Evolutionary conservation across 78 protist species (phyloP).

Genomic region (Creolimax fragrantissima): DNA sequence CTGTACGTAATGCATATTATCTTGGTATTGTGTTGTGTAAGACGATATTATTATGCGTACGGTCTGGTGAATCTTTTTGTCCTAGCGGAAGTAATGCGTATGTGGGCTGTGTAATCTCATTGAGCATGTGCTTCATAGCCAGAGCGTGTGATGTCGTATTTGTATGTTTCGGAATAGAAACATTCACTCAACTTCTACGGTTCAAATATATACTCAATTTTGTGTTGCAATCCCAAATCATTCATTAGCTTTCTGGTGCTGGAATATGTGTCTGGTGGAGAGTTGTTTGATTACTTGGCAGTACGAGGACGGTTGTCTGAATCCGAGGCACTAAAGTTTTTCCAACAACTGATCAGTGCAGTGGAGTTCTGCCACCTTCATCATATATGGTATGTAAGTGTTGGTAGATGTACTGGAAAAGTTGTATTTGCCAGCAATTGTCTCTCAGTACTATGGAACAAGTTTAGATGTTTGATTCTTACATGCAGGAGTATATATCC

Average conservation of each 20-base stretch:
- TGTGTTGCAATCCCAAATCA: neutral
- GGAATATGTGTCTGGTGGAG: conserved; percentile 85
- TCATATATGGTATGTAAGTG: neutral
- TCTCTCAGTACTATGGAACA: too few species aligned
- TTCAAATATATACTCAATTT: too few species aligned
- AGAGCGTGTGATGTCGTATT: too few species aligned
- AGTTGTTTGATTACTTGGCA: conserved; percentile 76
- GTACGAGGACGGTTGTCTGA: conserved; percentile 50
- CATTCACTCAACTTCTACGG: too few species aligned
- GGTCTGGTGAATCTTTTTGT: neutral
- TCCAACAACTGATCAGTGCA: conserved; percentile 74
- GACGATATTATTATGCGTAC: neutral
- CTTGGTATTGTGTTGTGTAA: conserved; percentile 7
- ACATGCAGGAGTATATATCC: too few species aligned
- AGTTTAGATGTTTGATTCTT: too few species aligned
- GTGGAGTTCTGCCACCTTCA: conserved; percentile 75
- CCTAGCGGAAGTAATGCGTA: neutral
- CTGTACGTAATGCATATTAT: conserved; percentile 37
- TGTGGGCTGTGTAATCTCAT: too few species aligned
- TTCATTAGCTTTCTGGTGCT: conserved; percentile 55
- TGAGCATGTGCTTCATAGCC: too few species aligned
- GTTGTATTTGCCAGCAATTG: too few species aligned
- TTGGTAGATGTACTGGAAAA: too few species aligned
- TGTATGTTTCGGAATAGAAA: too few species aligned
- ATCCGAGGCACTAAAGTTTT: conserved; percentile 62